Conservation (phyloP, 2,329 filamentous ascomycete species). For the Cadophora malorum region DNA sequence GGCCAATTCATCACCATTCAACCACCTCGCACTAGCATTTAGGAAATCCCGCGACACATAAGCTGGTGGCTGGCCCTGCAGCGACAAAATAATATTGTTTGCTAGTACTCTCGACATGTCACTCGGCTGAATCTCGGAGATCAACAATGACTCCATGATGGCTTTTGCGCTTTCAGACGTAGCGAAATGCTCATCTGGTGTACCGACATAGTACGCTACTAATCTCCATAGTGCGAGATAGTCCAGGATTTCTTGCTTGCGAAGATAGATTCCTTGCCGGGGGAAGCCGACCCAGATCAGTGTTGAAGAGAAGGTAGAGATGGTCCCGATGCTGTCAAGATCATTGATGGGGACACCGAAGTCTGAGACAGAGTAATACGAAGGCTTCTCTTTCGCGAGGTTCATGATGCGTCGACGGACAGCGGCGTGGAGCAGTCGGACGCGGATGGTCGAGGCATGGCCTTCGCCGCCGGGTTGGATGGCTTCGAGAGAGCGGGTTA, state of each 20-base stretch:
- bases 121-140: conserved; percentile 71
- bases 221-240: conserved; percentile 81
- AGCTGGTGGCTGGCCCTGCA: conserved; percentile 70
- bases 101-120: conserved; percentile 68
- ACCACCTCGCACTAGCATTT: conserved; percentile 69
- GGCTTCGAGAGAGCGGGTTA: conserved; percentile 67
- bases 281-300: conserved; percentile 74
- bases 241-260: conserved; percentile 66
- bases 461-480: conserved; percentile 73
- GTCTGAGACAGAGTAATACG: conserved; percentile 65
- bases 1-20: conserved; percentile 71
- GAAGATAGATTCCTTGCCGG: conserved; percentile 72
- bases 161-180: conserved; percentile 61
- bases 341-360: conserved; percentile 76
- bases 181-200: conserved; percentile 66
- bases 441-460: conserved; percentile 68
- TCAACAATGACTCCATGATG: conserved; percentile 71
- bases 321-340: conserved; percentile 75
- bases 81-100: conserved; percentile 75
- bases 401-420: conserved; percentile 70
- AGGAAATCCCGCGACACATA: conserved; percentile 72
- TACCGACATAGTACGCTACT: conserved; percentile 74
- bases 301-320: conserved; percentile 71
- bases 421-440: conserved; percentile 72
- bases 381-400: conserved; percentile 59